Conservation (phyloP, 1,284 basidiomycete species). For the Thecaphora thlaspeos region DNA sequence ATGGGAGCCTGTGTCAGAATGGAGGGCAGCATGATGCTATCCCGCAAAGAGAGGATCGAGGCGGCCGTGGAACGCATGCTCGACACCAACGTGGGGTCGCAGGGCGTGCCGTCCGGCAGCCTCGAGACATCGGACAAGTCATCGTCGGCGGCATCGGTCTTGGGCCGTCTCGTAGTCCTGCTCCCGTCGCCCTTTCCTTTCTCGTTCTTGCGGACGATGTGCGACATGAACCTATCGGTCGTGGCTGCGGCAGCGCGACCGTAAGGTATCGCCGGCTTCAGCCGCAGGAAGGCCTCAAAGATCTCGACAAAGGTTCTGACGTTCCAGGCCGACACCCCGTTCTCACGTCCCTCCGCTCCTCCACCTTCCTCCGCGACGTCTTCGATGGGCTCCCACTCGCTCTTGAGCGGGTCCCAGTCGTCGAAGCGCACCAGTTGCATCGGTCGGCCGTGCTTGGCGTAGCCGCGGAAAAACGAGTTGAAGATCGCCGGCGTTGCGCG, state of each 20-base stretch:
- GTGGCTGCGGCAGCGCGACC: too few relatives aligned
- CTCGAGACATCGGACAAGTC: not conserved
- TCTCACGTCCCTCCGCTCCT: not conserved
- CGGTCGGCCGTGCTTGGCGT: slow-evolving; percentile 12
- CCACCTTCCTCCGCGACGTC: not conserved
- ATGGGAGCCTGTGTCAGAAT: not conserved
- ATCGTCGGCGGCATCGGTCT: too few relatives aligned
- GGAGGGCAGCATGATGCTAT: not conserved
- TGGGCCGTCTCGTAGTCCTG: too few relatives aligned
- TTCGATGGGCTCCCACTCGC: slow-evolving; percentile 9
- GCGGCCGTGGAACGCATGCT: not conserved
- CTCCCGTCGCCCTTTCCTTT: too few relatives aligned
- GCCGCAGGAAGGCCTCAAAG: slow-evolving; percentile 19
- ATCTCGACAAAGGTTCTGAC: slow-evolving; percentile 27
- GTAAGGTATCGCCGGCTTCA: too few relatives aligned
- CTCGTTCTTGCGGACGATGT: too few relatives aligned
- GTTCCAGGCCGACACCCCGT: slow-evolving; percentile 11
- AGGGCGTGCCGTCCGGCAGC: not conserved
- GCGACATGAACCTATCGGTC: too few relatives aligned
- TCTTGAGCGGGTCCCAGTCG: slow-evolving; percentile 5
- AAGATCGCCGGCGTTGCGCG: slow-evolving; percentile 20
- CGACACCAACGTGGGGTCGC: slow-evolving; percentile 1
- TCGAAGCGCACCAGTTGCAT: slow-evolving; percentile 5
- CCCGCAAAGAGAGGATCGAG: not conserved
- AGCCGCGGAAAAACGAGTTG: slow-evolving; percentile 28